Base-by-base conservation (phyloP, 1,284 basidiomycete genomes). In the Sporisorium exsertum region DNA sequence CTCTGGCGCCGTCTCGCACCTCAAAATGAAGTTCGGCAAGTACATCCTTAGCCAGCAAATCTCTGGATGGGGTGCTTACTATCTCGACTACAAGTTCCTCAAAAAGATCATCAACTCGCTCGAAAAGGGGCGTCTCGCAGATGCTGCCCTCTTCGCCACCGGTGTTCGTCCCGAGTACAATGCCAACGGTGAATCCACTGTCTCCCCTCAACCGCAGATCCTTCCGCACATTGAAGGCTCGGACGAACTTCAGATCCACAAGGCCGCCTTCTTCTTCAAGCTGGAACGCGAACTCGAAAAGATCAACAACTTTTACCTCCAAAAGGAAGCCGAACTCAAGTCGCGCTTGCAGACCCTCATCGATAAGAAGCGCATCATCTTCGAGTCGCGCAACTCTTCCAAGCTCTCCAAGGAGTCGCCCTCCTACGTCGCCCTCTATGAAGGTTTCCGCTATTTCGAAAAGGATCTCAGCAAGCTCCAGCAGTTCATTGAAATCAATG, bases 61-160 rank as follows among this genome's bases (percentile, higher is more conserved):
- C 64, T 95, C 97, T 58, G 95, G 95, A 87, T 99, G 97, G 97
- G 94, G 93, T 24, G 87, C 90, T 32, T 95, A 94, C 88, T 99
- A 99, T 87, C 91, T 98, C 78, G 97, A 99, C 88, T 99, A 99
- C 90, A 99, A 99, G 88, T 92, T 92, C 80, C 89, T 97, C 86
- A 97, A 97, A 88, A 96, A 96, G 90, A 98, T 99, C 84, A 97
- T 99, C 85, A 98, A 97, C 72, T 97, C 96, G n/a, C 90, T 98
- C 71, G 91, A 93, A 63, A 93, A 94, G 45, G 94, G 95, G 81
- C 91, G 92, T 69, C 92, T 95, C 4, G 92, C 92, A 20, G 95
- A 97, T 86, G 93, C 94, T 12, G 93, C 94, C 27, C 90, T 94
- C 22, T 89, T 97, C 60, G 94, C 94, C 6, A 88, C 93, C 45